These are phyloP conservation scores for Ascochyta clinopodiicola DNA, from an alignment of 2,329 filamentous ascomycete species.

Conservation along the genomic window DNA sequence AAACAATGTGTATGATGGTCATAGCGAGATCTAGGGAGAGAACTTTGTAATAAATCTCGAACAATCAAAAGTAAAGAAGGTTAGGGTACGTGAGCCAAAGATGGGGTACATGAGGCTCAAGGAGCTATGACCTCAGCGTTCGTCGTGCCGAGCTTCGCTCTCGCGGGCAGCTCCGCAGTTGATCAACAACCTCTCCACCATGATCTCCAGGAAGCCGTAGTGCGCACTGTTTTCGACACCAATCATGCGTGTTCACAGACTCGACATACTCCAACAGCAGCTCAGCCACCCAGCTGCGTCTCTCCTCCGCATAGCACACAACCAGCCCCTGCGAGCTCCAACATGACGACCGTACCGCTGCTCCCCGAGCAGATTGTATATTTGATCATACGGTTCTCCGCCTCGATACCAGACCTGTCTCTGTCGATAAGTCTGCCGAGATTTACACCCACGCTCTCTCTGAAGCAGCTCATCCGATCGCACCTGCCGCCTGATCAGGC, in stretches of 20 bases:
- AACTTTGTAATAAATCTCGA: neutral
- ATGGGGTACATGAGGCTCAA: conserved; percentile 5
- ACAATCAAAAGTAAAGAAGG: neutral
- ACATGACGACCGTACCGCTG: conserved; percentile 35
- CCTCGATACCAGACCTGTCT: conserved; percentile 80
- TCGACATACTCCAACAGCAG: conserved; percentile 10
- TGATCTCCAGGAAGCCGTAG: conserved; percentile 16
- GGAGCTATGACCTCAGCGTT: conserved; percentile 30
- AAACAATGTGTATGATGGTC: conserved; percentile 71
- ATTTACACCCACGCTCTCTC: conserved; percentile 73
- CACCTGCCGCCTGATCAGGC: conserved; percentile 69
- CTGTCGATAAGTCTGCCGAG: conserved; percentile 74
- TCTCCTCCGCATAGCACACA: conserved; percentile 4
- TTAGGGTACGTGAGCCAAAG: neutral
- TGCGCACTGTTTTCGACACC: conserved; percentile 1
- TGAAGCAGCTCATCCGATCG: conserved; percentile 82
- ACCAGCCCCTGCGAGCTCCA: conserved; percentile 16
- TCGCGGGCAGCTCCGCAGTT: conserved; percentile 6
- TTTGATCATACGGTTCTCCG: conserved; percentile 89
- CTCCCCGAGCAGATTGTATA: conserved; percentile 61
- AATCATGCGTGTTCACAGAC: conserved; percentile 9
- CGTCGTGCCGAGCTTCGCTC: conserved; percentile 26
- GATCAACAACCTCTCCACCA: conserved; percentile 14
- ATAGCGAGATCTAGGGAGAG: conserved; percentile 49
- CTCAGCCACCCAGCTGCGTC: conserved; percentile 8